Base-by-base conservation (phyloP, 2,329 filamentous ascomycete genomes). In the Aspergillus caelatus region DNA sequence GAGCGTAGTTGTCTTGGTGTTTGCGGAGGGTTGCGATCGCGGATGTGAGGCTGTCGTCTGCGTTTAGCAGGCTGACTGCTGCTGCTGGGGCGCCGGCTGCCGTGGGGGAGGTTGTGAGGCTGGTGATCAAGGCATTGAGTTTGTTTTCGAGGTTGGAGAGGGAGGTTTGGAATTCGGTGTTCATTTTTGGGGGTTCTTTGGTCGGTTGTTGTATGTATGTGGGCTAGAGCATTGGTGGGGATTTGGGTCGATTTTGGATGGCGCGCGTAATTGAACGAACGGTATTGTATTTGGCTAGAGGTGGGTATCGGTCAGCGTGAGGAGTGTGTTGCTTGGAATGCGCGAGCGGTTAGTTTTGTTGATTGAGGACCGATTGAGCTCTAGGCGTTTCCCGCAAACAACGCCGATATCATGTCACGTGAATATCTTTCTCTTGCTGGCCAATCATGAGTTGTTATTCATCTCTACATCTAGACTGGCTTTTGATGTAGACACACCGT, bases 1-100 rank as follows among this genome's bases (percentile, higher is more conserved):
- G 77, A 1, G 75, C 74, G 60, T 82, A 79, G 65, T 82, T 82
- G 46, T 75, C 72, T 67, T 82, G 81, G 69, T 82, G 81, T 23
- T 67, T 71, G 63, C 78, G 77, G 16, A 82, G 79, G 3, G 78
- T 77, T 28, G 77, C 67, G 28, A 82, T 74, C 23, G 80, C 74
- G n/a, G 75, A 72, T 28, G 77, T 74, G 30, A 82, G 70, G 14
- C 68, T 69, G 66, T 81, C 77, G 68, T 82, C 80, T 10, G 79
- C 79, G 54, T 77, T 70, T 36, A 82, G 70, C 9, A 82, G 73
- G 58, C 76, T 72, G 58, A 75, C 58, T 4, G 80, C 75, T 5
- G 79, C 78, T 9, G 78, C 72, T 1, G 80, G 80, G 1, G 79
- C 80, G 48, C 75, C 76, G 9, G 78, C 71, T 26, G 79, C 80